Evolutionary conservation across 495 filamentous ascomycete genomes (phyloP), one percentile per base, ranked within the genome.

Genomic region (Aspergillus hancockii): DNA sequence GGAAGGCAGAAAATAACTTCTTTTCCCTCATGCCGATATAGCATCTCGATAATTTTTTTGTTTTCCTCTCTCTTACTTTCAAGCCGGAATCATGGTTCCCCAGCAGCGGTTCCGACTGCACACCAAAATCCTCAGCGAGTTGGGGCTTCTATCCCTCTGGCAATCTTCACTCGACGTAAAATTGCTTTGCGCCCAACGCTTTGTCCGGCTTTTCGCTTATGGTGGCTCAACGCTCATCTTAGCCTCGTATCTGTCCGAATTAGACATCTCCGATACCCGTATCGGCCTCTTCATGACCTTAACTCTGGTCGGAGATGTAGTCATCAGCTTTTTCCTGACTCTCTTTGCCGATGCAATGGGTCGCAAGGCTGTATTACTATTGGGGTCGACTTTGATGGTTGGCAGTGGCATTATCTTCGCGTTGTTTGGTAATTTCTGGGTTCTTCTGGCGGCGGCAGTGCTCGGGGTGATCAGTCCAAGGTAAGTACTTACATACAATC

Each of bases 201-300:
- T 90, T 61, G 81, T 91, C 36, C 88, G 92, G 0, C 81, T 93
- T 19, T 89, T 90, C 63, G 91, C 91, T 12, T 93, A 93, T 63
- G 90, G 90, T 40, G 84, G 82, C 19, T 86, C 85, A 16, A 87
- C 88, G 0, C 78, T 96, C 23, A 88, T 96, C 51, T 80, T 94
- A 16, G 91, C 85, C 9, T 82, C 83, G 4, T 87, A 89, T 66
- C 80, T 95, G 47, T 83, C 83, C 0, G 82, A 83, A 6, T 72
- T 94, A 21, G 78, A 77, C 12, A 83, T 87, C 61, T 81, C 88
- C 0, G 85, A 90, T 63, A 78, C 84, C n/a, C 77, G 77, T n/a
- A 92, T 90, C 45, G 92, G 92, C 16, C 77, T 92, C 5, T 94
- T 96, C 71, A 96, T 96, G 90, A 92, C 89, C 4, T 72, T 93